Percentiles rank a stretch among this genome's conserved stretches.
These are phyloP conservation scores for Myotisia sp. DNA, from an alignment of 2,329 filamentous ascomycete species.

Conservation along the genomic window DNA sequence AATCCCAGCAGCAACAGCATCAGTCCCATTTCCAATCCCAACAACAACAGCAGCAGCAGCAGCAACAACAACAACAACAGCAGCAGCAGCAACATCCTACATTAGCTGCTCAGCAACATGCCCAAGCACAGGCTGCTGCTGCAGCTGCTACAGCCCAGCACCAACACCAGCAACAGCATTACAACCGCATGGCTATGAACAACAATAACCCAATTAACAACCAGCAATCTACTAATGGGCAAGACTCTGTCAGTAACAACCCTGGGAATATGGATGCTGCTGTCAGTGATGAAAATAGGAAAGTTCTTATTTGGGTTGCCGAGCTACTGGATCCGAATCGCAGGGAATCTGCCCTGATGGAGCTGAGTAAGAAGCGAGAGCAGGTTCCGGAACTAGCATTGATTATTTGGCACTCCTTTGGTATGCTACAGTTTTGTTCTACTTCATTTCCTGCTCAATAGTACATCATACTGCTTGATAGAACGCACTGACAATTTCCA, in stretches of 20 bases:
- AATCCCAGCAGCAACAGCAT: slow-evolving; percentile 28
- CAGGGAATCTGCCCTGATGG: slow-evolving; percentile 77
- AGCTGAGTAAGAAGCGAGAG: slow-evolving; percentile 96
- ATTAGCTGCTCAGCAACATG: slow-evolving; percentile 28
- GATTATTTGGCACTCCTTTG: slow-evolving; percentile 97
- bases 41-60: slow-evolving; percentile 21
- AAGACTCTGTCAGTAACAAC: slow-evolving; percentile 12
- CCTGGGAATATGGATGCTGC: slow-evolving; percentile 45
- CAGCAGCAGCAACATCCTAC: slow-evolving; percentile 25
- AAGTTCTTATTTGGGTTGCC: slow-evolving; percentile 85
- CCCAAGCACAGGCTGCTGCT: slow-evolving; percentile 30
- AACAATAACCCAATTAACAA: slow-evolving; percentile 38
- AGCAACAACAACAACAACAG: slow-evolving; percentile 27
- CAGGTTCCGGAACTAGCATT: slow-evolving; percentile 92
- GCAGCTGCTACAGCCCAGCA: slow-evolving; percentile 29
- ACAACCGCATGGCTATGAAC: slow-evolving; percentile 56
- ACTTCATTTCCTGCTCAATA: background rate
- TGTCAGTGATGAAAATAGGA: slow-evolving; percentile 78
- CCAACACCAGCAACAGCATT: slow-evolving; percentile 41
- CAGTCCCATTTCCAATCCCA: slow-evolving; percentile 27
- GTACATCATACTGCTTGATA: background rate
- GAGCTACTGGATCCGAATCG: slow-evolving; percentile 78
- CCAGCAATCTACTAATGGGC: slow-evolving; percentile 18
- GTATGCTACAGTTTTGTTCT: slow-evolving; percentile 40
- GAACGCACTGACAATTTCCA: slow-evolving; percentile 9